phyloP scores from a whole-genome alignment of 83 land plant genomes.

The Larix sibirica region DNA sequence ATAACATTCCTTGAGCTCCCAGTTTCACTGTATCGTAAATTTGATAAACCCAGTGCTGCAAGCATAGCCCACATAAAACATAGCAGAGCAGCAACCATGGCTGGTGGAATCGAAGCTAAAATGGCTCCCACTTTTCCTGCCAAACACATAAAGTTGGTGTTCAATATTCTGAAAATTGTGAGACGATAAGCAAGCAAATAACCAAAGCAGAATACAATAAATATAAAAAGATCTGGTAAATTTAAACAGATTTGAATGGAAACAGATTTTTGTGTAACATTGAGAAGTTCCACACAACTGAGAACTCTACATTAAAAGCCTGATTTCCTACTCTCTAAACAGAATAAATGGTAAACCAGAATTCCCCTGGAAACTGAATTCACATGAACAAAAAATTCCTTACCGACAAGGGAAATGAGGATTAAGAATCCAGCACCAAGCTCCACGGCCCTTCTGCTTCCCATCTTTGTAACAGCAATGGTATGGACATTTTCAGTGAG shows the following conservation, averaged over 20 bases:
- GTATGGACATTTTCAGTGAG: constrained; percentile 93
- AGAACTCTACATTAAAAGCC: not conserved
- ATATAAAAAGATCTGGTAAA: not conserved
- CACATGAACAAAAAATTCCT: not conserved
- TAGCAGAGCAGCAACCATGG: constrained; percentile 81
- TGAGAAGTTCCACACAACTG: not conserved
- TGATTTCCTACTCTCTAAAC: not conserved
- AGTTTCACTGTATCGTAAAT: constrained; percentile 75
- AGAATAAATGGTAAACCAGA: not conserved
- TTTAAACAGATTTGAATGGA: not conserved
- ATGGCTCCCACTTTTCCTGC: constrained; percentile 94
- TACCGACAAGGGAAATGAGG: constrained; percentile 78
- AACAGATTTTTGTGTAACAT: not conserved
- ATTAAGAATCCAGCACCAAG: constrained; percentile 83
- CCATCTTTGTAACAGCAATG: constrained; percentile 84
- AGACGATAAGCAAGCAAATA: not conserved
- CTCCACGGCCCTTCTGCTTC: constrained; percentile 77
- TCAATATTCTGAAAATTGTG: not conserved
- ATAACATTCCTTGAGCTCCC: constrained; percentile 86
- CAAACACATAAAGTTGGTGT: not conserved
- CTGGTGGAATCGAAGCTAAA: constrained; percentile 91
- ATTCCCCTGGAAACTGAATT: not conserved
- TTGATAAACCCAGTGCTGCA: constrained; percentile 87
- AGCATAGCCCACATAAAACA: constrained; percentile 86
- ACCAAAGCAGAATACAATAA: not conserved